Base-by-base conservation (phyloP, 164 flowering plant species). In the Annona cherimola region DNA sequence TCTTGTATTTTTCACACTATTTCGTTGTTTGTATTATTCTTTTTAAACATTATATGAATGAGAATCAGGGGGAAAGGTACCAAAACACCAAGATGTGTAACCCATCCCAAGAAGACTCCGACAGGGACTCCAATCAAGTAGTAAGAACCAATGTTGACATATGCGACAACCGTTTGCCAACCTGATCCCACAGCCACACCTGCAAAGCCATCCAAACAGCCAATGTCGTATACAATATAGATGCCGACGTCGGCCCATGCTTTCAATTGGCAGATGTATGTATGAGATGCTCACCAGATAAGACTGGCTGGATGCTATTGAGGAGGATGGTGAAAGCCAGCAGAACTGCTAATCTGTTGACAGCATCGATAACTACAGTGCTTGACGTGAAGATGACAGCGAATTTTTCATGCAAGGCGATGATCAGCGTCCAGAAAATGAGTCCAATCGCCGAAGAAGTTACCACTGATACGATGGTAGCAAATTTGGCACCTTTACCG, bases 121-220 rank as follows among this genome's bases (percentile, higher is more conserved):
- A 87, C 75, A 11, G 94, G 94, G 41, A 83, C 79, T 12, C 94
- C 94, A 57, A 89, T 70, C 18, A 85, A n/a, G 71, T 88, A 89
- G 76, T 89, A 89, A 80, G 86, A 77, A 1, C 84, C 88, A 11
- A 89, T 68, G 71, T 89, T 89, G 46, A 88, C 81, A 71, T 82
- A 85, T 0, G 94, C 94, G 63, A 85, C 94, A 16, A 75, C 74
- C 2, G 85, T 80, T 74, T 89, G 94, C 94, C 94, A 89, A 14
- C 94, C 94, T 11, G 87, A 85, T 66, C 94, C 94, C 60, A 89
- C 89, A 1, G 94, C 94, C 66, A 88, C 89, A 12, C 91, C 90
- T 87, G 43, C 1, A 66, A 26, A 35, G 5, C 4, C 8, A 50
- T 26, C 35, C 35, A 26, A 26, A 26, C 35, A 26, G 35, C 35